These are phyloP conservation scores for Eutrema salsugineum DNA, from an alignment of 441 rosid genomes.

Conservation along the genomic window DNA sequence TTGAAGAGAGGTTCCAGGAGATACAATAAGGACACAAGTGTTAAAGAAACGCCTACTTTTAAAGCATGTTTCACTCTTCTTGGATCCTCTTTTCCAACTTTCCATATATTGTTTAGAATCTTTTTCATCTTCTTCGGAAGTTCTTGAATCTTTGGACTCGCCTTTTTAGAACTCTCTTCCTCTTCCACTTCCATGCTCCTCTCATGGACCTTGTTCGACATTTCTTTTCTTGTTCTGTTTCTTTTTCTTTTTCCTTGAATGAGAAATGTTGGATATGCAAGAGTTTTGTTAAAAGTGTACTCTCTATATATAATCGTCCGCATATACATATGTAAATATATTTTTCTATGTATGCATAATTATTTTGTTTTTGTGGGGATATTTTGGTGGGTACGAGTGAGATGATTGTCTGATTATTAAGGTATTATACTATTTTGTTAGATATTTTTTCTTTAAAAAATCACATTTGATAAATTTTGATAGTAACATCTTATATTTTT, in stretches of 20 bases:
- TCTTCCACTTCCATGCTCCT: conserved; percentile 31
- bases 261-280: neutral
- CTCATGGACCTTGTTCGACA: conserved; percentile 40
- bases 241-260: neutral
- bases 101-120: conserved; percentile 36
- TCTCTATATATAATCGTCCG: conserved; percentile 9
- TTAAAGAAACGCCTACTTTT: too few species aligned
- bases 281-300: neutral
- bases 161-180: conserved; percentile 1
- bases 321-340: neutral
- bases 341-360: neutral
- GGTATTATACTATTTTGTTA: neutral
- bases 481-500: neutral
- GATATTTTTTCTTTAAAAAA: neutral
- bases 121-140: conserved; percentile 35
- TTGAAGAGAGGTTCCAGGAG: conserved; percentile 63
- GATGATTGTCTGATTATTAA: neutral
- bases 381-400: neutral
- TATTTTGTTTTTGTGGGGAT: neutral
- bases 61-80: too few species aligned
- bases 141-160: neutral
- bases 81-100: conserved; percentile 6
- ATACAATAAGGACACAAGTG: conserved; percentile 34
- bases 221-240: neutral
- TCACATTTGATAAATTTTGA: neutral